These are phyloP conservation scores for Alnus rubra DNA, from an alignment of 306 rosid genomes.

Conservation along the genomic window DNA sequence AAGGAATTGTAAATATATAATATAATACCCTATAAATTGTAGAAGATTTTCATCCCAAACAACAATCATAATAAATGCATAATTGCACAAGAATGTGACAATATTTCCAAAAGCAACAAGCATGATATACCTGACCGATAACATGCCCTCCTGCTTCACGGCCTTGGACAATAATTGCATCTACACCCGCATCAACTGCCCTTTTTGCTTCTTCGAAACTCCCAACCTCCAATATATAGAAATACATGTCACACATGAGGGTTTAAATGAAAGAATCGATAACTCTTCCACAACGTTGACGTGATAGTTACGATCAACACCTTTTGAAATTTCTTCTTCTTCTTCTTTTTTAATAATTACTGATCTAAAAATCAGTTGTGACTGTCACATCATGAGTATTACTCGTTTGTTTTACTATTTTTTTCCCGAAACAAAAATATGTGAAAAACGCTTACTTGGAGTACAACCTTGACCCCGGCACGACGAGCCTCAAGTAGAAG, in stretches of 20 bases:
- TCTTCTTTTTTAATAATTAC: too few relatives aligned
- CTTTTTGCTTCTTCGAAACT: constrained; percentile 50
- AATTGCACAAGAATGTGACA: background rate
- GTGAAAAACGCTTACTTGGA: constrained; percentile 57
- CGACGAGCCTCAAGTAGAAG: constrained; percentile 63
- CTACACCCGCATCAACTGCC: constrained; percentile 68
- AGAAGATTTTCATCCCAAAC: background rate
- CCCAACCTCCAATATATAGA: constrained; percentile 54
- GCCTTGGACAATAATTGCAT: constrained; percentile 86
- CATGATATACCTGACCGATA: constrained; percentile 63
- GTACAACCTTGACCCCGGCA: constrained; percentile 78
- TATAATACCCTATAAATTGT: too few relatives aligned
- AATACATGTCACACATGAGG: constrained; percentile 17
- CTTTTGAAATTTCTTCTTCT: too few relatives aligned
- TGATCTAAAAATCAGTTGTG: too few relatives aligned
- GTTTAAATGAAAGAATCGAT: too few relatives aligned
- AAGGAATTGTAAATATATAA: too few relatives aligned
- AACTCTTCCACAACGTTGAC: too few relatives aligned
- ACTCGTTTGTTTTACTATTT: background rate
- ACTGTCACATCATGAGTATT: background rate
- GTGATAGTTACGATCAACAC: too few relatives aligned
- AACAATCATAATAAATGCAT: background rate
- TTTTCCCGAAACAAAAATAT: background rate
- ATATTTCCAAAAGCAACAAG: constrained; percentile 16
- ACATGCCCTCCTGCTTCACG: constrained; percentile 95